A percentile compares a stretch with the other conserved stretches of the same genome.
Conservation (phyloP, 805 yeast genomes). For the Candida morakotiae region DNA sequence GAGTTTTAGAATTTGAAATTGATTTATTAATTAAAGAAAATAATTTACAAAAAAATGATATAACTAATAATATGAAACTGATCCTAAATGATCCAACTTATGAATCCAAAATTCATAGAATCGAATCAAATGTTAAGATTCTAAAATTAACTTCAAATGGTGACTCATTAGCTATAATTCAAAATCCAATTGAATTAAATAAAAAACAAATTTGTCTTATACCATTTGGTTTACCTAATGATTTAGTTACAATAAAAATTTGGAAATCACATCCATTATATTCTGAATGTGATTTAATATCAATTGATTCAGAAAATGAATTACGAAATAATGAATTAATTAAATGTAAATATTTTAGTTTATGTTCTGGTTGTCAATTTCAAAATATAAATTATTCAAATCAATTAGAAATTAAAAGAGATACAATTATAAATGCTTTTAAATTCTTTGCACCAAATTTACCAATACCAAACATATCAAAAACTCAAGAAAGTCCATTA, state of each 20-base stretch:
- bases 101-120: conserved; percentile 52
- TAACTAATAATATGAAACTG: conserved; percentile 61
- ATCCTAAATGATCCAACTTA: conserved; percentile 57
- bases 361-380: conserved; percentile 93
- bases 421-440: conserved; percentile 79
- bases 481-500: conserved; percentile 74
- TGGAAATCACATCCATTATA: conserved; percentile 74
- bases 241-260: conserved; percentile 62
- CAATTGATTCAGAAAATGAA: conserved; percentile 34
- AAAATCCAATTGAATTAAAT: conserved; percentile 42
- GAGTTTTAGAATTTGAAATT: conserved; percentile 74
- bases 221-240: conserved; percentile 90
- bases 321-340: conserved; percentile 55
- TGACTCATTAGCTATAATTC: conserved; percentile 74
- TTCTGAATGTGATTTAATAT: conserved; percentile 70
- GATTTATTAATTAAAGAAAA: conserved; percentile 47
- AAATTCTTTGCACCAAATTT: conserved; percentile 66
- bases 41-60: conserved; percentile 40
- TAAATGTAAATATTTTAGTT: conserved; percentile 81
- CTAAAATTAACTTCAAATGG: conserved; percentile 70
- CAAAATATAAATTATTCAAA: conserved; percentile 71
- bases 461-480: conserved; percentile 55
- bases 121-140: conserved; percentile 55
- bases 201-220: conserved; percentile 62
- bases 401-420: conserved; percentile 61